Evolutionary conservation across 2,329 filamentous ascomycete species (phyloP).

Genomic region (Fusarium mexicanum): DNA sequence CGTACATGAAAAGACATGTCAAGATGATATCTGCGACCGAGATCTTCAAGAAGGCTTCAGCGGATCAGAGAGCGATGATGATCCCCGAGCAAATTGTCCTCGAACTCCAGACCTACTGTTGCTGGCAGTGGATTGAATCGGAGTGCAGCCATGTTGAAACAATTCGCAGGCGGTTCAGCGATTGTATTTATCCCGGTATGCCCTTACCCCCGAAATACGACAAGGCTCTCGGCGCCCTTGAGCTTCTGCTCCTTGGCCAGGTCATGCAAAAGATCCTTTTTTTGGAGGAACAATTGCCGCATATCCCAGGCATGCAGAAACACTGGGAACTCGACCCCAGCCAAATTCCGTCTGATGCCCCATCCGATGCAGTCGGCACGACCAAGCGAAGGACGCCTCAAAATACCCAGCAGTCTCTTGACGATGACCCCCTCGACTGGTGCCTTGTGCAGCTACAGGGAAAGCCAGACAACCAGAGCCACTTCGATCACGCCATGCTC

Average conservation of each 20-base stretch:
- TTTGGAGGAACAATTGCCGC: not conserved
- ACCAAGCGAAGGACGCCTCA: not conserved
- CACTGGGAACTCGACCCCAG: not conserved
- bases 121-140: not conserved
- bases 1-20: not conserved
- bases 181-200: not conserved
- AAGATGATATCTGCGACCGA: accelerated
- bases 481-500: not conserved
- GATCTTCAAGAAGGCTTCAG: not conserved
- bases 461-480: accelerated
- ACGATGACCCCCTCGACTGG: not conserved
- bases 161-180: accelerated
- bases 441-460: not conserved
- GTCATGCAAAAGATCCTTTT: accelerated
- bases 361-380: not conserved
- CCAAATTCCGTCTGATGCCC: not conserved
- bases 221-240: not conserved
- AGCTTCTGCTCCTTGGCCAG: not conserved
- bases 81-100: not conserved
- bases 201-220: accelerated
- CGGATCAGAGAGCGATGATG: accelerated
- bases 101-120: not conserved
- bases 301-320: not conserved
- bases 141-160: accelerated
- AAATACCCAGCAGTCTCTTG: accelerated